These are phyloP conservation scores for Monocercomonoides exilis DNA, from an alignment of 78 protist genomes.

Conservation along the genomic window DNA sequence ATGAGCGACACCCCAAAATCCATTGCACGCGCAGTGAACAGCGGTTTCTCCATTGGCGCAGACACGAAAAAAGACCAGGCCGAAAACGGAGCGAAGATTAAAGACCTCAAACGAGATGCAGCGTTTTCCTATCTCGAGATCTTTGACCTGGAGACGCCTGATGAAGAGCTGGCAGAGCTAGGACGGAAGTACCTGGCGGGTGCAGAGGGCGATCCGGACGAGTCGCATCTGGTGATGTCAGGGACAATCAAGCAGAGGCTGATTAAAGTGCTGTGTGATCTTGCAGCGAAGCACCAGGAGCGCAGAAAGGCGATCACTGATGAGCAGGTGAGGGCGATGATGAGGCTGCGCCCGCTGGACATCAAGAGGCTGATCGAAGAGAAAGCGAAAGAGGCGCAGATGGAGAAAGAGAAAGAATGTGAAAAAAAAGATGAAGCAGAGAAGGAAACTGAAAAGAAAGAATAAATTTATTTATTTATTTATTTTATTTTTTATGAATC, in stretches of 20 bases:
- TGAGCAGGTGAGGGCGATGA: background rate
- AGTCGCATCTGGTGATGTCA: background rate
- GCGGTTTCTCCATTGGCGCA: conserved; percentile 91
- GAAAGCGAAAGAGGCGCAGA: too few relatives aligned
- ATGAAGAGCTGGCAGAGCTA: background rate
- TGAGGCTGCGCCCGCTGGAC: background rate
- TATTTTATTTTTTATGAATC: too few relatives aligned
- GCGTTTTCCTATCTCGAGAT: background rate
- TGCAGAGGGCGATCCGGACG: background rate
- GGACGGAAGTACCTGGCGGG: background rate
- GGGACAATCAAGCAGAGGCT: background rate
- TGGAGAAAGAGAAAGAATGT: too few relatives aligned
- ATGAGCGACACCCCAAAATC: conserved; percentile 79
- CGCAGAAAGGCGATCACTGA: conserved; percentile 3
- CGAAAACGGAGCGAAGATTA: conserved; percentile 68
- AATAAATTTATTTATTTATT: too few relatives aligned
- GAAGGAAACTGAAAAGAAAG: too few relatives aligned
- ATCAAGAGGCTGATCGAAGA: too few relatives aligned
- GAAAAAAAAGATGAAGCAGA: too few relatives aligned
- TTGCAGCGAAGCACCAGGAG: background rate
- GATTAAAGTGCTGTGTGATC: background rate
- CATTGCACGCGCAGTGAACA: conserved; percentile 48
- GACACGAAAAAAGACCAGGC: conserved; percentile 84
- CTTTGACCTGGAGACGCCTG: conserved; percentile 24
- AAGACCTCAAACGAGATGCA: conserved; percentile 7